Conservation (phyloP, 768 basidiomycete genomes). For the Russula earlei region DNA sequence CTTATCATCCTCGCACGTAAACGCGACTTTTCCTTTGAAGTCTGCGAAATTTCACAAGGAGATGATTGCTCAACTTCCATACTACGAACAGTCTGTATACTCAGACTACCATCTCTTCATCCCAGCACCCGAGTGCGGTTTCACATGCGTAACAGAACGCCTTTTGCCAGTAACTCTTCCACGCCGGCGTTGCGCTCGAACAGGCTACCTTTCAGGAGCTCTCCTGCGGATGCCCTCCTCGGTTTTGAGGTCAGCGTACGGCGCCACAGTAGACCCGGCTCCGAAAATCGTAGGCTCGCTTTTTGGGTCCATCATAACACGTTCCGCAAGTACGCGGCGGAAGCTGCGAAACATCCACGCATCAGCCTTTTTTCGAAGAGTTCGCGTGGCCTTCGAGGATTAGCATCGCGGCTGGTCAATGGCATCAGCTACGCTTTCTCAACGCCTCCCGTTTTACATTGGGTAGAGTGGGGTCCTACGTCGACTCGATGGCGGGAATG, state of each 20-base stretch:
- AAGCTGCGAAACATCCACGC: not conserved
- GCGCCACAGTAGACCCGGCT: not conserved
- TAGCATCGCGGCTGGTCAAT: not conserved
- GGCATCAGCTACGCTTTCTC: not conserved
- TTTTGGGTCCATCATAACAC: slow-evolving; percentile 10
- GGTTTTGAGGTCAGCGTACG: slow-evolving; percentile 11
- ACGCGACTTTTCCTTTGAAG: slow-evolving; percentile 11
- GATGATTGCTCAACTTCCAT: not conserved
- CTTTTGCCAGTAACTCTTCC: not conserved
- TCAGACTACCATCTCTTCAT: slow-evolving; percentile 1
- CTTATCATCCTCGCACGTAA: slow-evolving; percentile 9
- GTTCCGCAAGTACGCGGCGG: not conserved
- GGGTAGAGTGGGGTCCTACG: slow-evolving; percentile 10
- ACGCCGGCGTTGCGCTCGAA: not conserved
- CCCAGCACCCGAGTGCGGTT: slow-evolving; percentile 5
- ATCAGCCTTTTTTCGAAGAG: not conserved
- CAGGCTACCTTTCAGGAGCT: slow-evolving; percentile 5
- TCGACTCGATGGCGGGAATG: slow-evolving; percentile 13
- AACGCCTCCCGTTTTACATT: not conserved
- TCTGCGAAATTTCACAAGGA: slow-evolving; percentile 4
- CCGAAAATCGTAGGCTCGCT: slow-evolving; percentile 3
- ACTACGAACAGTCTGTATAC: slow-evolving; percentile 7
- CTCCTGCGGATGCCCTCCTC: slow-evolving; percentile 4
- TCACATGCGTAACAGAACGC: slow-evolving; percentile 6
- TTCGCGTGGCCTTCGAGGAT: not conserved